Percentiles rank a stretch among this genome's conserved stretches.
Evolutionary conservation across 2,329 filamentous ascomycete genomes (phyloP).

Genomic region (Penicillium freii): DNA sequence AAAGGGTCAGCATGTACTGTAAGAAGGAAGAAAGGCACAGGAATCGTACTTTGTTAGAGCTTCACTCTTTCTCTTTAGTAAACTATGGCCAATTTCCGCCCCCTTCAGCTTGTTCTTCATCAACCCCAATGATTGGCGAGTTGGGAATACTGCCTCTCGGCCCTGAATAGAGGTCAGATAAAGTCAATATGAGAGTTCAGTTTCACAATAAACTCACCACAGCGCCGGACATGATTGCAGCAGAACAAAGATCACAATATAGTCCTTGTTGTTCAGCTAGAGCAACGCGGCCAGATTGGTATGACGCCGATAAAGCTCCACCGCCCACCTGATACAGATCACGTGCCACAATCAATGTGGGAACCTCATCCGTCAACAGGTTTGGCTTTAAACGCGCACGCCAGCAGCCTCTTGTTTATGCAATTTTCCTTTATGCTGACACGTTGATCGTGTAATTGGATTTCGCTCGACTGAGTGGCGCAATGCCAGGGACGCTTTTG

Average conservation of each 20-base stretch:
- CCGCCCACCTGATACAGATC: slow-evolving; percentile 25
- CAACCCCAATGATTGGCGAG: slow-evolving; percentile 89
- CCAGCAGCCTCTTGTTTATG: slow-evolving; percentile 29
- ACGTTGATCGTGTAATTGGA: slow-evolving; percentile 34
- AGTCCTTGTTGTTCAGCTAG: slow-evolving; percentile 15
- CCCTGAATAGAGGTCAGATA: slow-evolving; percentile 57
- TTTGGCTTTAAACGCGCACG: slow-evolving; percentile 26
- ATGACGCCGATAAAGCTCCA: slow-evolving; percentile 31
- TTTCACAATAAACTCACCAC: slow-evolving; percentile 33
- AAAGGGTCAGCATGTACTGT: slow-evolving; percentile 20
- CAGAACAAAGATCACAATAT: slow-evolving; percentile 39
- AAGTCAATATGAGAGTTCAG: slow-evolving; percentile 12
- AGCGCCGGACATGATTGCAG: slow-evolving; percentile 33
- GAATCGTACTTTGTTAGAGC: slow-evolving; percentile 83
- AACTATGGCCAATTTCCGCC: slow-evolving; percentile 83
- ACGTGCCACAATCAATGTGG: slow-evolving; percentile 24
- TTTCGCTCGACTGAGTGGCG: slow-evolving; percentile 43
- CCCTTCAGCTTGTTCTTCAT: slow-evolving; percentile 99
- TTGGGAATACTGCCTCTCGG: slow-evolving; percentile 94
- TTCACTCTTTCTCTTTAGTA: slow-evolving; percentile 97
- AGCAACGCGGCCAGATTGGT: slow-evolving; percentile 30
- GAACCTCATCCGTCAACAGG: slow-evolving; percentile 27
- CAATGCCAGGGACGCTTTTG: slow-evolving; percentile 52
- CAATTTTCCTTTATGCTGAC: slow-evolving; percentile 24
- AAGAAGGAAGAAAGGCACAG: neutral